phyloP scores from a whole-genome alignment of 495 filamentous ascomycete species.

The Diplogelasinospora grovesii region DNA sequence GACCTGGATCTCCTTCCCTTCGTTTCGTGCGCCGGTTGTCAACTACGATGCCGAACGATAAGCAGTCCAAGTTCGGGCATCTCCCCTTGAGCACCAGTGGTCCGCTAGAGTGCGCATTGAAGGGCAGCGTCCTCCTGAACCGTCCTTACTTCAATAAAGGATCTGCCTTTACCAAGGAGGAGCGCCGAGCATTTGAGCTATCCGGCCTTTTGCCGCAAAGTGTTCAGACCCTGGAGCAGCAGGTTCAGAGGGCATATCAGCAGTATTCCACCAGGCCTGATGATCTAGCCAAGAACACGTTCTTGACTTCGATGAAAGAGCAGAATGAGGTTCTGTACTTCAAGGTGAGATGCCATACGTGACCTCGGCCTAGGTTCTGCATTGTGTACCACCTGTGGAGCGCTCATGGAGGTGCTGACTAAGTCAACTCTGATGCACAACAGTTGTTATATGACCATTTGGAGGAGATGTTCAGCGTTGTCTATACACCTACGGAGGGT shows the following conservation, averaged over 20 bases:
- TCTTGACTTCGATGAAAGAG: constrained; percentile 77
- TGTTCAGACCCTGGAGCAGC: constrained; percentile 74
- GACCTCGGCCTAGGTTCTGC: neutral
- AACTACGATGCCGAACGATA: constrained; percentile 19
- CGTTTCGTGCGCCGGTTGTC: no score
- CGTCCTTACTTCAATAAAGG: constrained; percentile 79
- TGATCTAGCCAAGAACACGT: constrained; percentile 74
- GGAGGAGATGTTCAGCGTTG: constrained; percentile 79
- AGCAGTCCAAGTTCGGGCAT: constrained; percentile 45
- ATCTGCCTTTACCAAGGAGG: constrained; percentile 63
- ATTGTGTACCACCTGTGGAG: neutral
- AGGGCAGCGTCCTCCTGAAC: constrained; percentile 56
- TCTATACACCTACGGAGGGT: constrained; percentile 87
- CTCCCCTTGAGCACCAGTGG: constrained; percentile 59
- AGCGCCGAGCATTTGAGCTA: constrained; percentile 62
- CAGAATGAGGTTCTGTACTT: constrained; percentile 80
- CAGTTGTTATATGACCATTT: constrained; percentile 40
- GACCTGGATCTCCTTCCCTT: no score
- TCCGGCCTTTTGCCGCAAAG: constrained; percentile 64
- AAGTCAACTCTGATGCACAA: neutral
- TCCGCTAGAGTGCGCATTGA: constrained; percentile 54
- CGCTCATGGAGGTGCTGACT: neutral
- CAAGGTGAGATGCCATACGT: constrained; percentile 33
- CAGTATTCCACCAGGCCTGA: constrained; percentile 59
- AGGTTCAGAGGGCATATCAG: constrained; percentile 69